phyloP scores from a whole-genome alignment of 305 asterid genomes.

The Nicotiana rustica region DNA sequence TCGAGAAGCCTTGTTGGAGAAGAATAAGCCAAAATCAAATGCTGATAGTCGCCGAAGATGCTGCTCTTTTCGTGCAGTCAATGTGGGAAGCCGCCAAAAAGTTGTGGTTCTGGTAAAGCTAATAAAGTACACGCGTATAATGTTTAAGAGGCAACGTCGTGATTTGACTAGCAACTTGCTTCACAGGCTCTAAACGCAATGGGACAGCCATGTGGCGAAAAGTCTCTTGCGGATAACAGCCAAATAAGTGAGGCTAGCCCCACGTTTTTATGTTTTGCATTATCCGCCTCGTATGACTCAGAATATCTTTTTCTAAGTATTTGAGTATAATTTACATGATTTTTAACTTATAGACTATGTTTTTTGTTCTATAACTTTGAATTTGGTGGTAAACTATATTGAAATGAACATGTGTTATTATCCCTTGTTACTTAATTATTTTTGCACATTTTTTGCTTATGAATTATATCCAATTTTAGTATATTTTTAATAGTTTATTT shows the following conservation, averaged over 20 bases:
- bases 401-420: not conserved
- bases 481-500: not conserved
- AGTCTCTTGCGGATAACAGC: slow-evolving; percentile 11
- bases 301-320: slow-evolving; percentile 9
- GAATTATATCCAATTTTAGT: slow-evolving; percentile 2
- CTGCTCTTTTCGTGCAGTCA: slow-evolving; percentile 60
- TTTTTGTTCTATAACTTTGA: slow-evolving; percentile 22
- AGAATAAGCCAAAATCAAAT: slow-evolving; percentile 53
- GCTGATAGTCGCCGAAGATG: slow-evolving; percentile 59
- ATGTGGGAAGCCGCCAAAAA: slow-evolving; percentile 90
- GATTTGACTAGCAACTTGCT: not conserved
- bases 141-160: slow-evolving; percentile 10
- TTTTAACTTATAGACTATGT: not conserved
- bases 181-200: not conserved
- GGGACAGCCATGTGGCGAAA: slow-evolving; percentile 28
- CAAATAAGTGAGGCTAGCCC: slow-evolving; percentile 27
- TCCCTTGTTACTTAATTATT: not conserved
- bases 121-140: not conserved
- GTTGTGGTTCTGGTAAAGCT: slow-evolving; percentile 74
- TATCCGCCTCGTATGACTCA: not conserved
- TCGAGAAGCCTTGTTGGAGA: slow-evolving; percentile 72
- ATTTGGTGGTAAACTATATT: not conserved
- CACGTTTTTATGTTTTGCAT: not conserved
- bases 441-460: slow-evolving; percentile 35
- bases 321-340: not conserved